A percentile compares a stretch with the other conserved stretches of the same genome.
Evolutionary conservation across 225 moss, liverwort and hornwort genomes (phyloP).

Genomic region (Polytrichum formosum): DNA sequence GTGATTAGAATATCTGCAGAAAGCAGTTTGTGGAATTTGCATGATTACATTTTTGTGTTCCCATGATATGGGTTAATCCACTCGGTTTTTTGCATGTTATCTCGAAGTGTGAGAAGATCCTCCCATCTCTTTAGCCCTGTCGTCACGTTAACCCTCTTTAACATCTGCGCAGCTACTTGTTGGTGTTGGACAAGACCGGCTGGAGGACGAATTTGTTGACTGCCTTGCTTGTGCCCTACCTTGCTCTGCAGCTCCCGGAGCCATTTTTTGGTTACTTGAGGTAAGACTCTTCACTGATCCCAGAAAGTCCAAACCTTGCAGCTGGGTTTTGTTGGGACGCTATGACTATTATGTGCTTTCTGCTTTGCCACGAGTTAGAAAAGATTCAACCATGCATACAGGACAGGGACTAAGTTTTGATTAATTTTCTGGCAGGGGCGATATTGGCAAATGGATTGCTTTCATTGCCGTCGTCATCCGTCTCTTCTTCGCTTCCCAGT

Average conservation of each 20-base stretch:
- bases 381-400: too few relatives aligned
- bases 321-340: too few relatives aligned
- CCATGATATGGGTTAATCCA: neutral
- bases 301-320: too few relatives aligned
- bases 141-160: neutral
- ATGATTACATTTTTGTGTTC: neutral
- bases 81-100: too few relatives aligned
- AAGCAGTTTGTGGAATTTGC: too few relatives aligned
- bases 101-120: too few relatives aligned
- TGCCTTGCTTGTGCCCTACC: slow-evolving; percentile 79
- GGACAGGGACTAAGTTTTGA: too few relatives aligned
- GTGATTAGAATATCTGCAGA: too few relatives aligned
- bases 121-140: too few relatives aligned
- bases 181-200: slow-evolving; percentile 71
- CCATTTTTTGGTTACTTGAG: slow-evolving; percentile 50
- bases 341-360: too few relatives aligned
- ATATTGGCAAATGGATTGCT: slow-evolving; percentile 53
- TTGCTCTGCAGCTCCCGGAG: slow-evolving; percentile 66
- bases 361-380: too few relatives aligned
- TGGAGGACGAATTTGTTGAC: slow-evolving; percentile 92
- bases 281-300: slow-evolving; percentile 12
- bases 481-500: slow-evolving; percentile 50
- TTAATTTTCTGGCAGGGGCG: slow-evolving; percentile 23
- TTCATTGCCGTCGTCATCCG: slow-evolving; percentile 64
- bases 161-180: slow-evolving; percentile 54